Percentiles rank a stretch among this genome's conserved stretches.
Conservation (phyloP, 768 basidiomycete genomes). For the Boletus barrowsii region DNA sequence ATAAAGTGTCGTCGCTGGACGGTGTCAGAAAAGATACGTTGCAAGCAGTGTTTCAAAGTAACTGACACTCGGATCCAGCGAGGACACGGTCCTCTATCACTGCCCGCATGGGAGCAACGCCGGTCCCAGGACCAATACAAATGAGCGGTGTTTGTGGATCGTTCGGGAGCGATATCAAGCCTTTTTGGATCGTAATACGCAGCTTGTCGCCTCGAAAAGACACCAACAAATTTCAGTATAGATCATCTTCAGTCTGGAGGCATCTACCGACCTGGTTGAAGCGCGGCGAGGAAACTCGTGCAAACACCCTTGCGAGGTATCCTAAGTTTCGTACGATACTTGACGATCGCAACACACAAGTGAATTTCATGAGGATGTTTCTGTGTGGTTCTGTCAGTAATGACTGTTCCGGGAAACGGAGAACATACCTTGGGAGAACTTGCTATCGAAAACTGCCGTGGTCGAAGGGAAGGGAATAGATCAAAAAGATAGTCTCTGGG, state of each 20-base stretch:
- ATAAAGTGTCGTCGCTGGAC: slow-evolving; percentile 74
- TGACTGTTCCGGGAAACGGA: neutral
- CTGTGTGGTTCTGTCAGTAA: slow-evolving; percentile 23
- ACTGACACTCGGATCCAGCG: slow-evolving; percentile 51
- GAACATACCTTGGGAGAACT: slow-evolving; percentile 55
- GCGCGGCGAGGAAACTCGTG: slow-evolving; percentile 69
- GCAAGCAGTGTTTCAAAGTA: neutral
- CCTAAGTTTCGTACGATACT: slow-evolving; percentile 82
- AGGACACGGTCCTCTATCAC: slow-evolving; percentile 75
- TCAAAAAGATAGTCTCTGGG: slow-evolving; percentile 78
- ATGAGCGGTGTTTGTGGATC: slow-evolving; percentile 61
- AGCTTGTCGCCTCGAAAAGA: slow-evolving; percentile 51
- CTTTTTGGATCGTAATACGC: slow-evolving; percentile 60
- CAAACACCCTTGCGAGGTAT: slow-evolving; percentile 79
- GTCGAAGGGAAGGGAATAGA: slow-evolving; percentile 78
- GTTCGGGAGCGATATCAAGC: slow-evolving; percentile 58
- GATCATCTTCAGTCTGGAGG: neutral
- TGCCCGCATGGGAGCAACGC: slow-evolving; percentile 88
- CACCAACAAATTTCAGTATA: neutral
- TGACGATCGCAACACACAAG: slow-evolving; percentile 88
- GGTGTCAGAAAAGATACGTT: neutral
- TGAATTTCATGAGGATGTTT: slow-evolving; percentile 69
- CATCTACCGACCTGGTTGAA: slow-evolving; percentile 53
- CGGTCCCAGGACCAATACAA: slow-evolving; percentile 93
- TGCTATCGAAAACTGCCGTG: slow-evolving; percentile 91